Evolutionary conservation across 2,329 filamentous ascomycete genomes (phyloP).

Genomic region (Tolypocladium guangdongense): DNA sequence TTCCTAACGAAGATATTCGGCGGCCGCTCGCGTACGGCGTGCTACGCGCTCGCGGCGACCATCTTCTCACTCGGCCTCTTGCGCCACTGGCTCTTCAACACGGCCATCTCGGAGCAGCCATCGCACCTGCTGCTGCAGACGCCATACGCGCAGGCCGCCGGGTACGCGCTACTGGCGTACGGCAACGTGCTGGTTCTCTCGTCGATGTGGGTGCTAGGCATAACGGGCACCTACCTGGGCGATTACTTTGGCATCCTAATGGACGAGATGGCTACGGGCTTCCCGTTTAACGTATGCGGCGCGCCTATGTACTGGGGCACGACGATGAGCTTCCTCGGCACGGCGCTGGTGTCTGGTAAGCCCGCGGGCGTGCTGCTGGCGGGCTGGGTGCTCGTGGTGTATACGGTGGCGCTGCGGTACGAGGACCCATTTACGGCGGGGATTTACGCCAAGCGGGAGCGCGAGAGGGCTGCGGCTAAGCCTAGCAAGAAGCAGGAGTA

Average conservation of each 20-base stretch:
- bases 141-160: constrained; percentile 47
- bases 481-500: constrained; percentile 42
- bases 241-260: constrained; percentile 99
- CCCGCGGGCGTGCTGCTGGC: constrained; percentile 76
- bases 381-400: constrained; percentile 62
- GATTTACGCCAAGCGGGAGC: constrained; percentile 83
- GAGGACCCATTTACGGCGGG: constrained; percentile 91
- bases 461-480: constrained; percentile 35
- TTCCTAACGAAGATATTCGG: constrained; percentile 78
- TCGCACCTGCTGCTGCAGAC: constrained; percentile 61
- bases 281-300: constrained; percentile 86
- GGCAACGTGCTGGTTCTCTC: constrained; percentile 82
- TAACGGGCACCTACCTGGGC: constrained; percentile 92
- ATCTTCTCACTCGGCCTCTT: constrained; percentile 90
- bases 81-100: constrained; percentile 80
- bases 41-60: constrained; percentile 76
- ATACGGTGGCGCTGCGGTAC: constrained; percentile 69
- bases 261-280: constrained; percentile 87
- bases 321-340: constrained; percentile 84
- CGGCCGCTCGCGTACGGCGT: constrained; percentile 66
- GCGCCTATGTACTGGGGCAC: constrained; percentile 96
- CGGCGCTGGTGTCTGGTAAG: constrained; percentile 74
- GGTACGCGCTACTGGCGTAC: constrained; percentile 57
- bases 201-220: constrained; percentile 83
- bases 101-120: constrained; percentile 66